Base-by-base conservation (phyloP, 805 yeast species). In the Myxozyma monticola region DNA sequence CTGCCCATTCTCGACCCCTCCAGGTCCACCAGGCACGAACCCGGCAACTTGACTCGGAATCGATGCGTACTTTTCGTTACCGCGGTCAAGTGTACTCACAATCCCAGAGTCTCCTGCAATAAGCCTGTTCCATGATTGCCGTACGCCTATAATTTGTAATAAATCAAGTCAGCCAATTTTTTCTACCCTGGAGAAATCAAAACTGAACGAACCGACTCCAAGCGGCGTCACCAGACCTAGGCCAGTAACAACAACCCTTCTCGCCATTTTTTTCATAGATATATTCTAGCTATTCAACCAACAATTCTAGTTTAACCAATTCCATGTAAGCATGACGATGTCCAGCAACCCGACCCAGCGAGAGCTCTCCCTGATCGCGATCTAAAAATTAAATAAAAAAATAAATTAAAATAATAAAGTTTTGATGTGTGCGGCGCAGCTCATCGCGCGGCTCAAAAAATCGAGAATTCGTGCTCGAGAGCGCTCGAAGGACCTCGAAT, bases 231-330 rank as follows among this genome's bases (percentile, higher is more conserved):
- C 78, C 24, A 86, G 69, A 0, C 98, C 98, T 6, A 93, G 65
- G 0, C 99, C 99, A 0, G 99, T 93, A 1, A 91, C 84, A 0
- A 91, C 97, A 0, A 91, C 96, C 67, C 96, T 71, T 35, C 53
- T 28, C 25, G 46, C 28, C 53, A 51, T 51, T 7, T 9, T 45
- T 2, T 4, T 1, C 24, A 20, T 22, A 26, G 37, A 14, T n/a
- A n/a, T n/a, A n/a, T n/a, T n/a, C n/a, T n/a, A n/a, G n/a, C n/a
- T n/a, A n/a, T n/a, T n/a, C n/a, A n/a, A n/a, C n/a, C n/a, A n/a
- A n/a, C n/a, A n/a, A n/a, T n/a, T n/a, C n/a, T n/a, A n/a, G n/a
- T n/a, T n/a, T n/a, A n/a, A n/a, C n/a, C n/a, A n/a, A n/a, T n/a
- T n/a, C n/a, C n/a, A n/a, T n/a, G n/a, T n/a, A n/a, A n/a, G n/a